Conservation (phyloP, 2,329 filamentous ascomycete species). For the Ceratocystis alfenasii region DNA sequence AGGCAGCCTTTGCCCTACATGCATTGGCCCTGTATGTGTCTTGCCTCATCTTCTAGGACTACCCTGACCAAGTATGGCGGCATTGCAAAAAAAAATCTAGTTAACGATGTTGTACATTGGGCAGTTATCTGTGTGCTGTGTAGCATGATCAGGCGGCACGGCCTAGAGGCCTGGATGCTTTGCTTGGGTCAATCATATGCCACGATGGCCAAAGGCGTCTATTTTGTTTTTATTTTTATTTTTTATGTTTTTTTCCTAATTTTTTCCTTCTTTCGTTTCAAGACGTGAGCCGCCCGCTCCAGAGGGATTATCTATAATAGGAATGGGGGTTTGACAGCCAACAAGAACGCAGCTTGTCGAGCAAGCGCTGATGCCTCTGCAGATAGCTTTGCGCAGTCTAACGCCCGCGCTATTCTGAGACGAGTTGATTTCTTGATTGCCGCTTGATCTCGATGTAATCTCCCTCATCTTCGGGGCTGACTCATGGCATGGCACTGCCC, state of each 20-base stretch:
- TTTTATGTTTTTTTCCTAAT: too few species aligned
- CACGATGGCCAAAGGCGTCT: not conserved
- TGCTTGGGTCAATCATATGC: not conserved
- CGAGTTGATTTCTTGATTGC: not conserved
- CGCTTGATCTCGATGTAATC: not conserved
- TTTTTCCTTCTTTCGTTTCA: not conserved
- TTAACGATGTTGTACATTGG: not conserved
- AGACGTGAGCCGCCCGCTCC: not conserved
- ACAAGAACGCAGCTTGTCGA: not conserved
- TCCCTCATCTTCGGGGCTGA: not conserved
- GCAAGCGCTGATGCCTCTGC: not conserved
- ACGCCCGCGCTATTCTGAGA: too few species aligned
- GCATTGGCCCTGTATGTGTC: conserved; percentile 6
- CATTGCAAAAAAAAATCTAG: not conserved
- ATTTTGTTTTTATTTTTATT: not conserved
- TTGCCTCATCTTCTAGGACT: not conserved
- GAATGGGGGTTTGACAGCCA: not conserved
- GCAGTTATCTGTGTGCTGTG: not conserved
- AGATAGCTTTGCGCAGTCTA: not conserved
- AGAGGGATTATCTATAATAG: not conserved
- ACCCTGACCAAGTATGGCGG: not conserved
- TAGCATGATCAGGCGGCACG: conserved; percentile 5
- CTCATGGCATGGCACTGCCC: not conserved
- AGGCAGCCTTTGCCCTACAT: not conserved
- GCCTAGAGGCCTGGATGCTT: not conserved